Base-by-base conservation (phyloP, 805 yeast species). In the Saccharomycopsis selenospora region DNA sequence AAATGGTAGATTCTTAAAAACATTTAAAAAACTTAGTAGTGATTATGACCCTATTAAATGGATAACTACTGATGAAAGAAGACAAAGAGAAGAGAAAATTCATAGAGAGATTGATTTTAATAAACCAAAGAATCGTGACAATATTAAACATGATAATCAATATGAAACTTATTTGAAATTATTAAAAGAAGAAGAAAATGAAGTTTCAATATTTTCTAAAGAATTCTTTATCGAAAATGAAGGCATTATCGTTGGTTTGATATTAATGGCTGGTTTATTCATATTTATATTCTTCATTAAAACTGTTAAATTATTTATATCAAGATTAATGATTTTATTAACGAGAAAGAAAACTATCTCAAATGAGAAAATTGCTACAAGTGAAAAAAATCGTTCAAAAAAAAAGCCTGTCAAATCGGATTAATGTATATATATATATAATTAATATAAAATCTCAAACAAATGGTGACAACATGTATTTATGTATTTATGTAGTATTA, bases 121-220 rank as follows among this genome's bases (percentile, higher is more conserved):
- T 57, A 68, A 82, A 2, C 67, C 82, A 3, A 58, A 67, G 2
- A 78, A 79, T 54, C 72, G 72, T 20, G 59, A 73, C 13, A 68
- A 33, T 13, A 49, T 49, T 25, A 28, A 26, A 10, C 36, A 28
- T 18, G 29, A 46, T 2, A 50, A 36, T 33, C 42, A 45, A 26
- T 42, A 85, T 46, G 64, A 61, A 40, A 49, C 63, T 3, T 87
- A 81, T 49, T 63, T 69, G 30, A 88, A 83, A 55, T 66, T 82
- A 50, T 79, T 80, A 57, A 63, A 72, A 42, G 69, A 69, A 53
- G 53, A 52, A 8, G 57, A 58, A 5, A 51, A 57, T 8, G 67
- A 65, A 20, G 61, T 60, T 22, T 60, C 51, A 33, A 63, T 76
- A 2, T 62, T 74, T 24, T 71, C 75, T 51, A 60, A 62, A 24